These are phyloP conservation scores for Capsicum chinense DNA, from an alignment of 257 asterid species.

Conservation along the genomic window DNA sequence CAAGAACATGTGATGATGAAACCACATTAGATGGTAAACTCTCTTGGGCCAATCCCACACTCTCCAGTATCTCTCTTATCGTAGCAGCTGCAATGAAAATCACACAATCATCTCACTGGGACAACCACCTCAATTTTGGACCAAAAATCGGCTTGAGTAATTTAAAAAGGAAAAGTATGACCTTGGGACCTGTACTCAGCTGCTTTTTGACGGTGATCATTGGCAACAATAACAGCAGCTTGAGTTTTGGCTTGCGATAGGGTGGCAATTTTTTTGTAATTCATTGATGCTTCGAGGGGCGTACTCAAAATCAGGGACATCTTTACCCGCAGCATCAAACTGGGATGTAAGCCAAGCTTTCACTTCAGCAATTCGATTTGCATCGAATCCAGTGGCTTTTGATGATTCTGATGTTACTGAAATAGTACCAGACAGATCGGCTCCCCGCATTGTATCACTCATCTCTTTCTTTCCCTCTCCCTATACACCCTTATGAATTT, in stretches of 20 bases:
- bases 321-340: conserved; percentile 82
- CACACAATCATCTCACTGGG: conserved; percentile 1
- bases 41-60: conserved; percentile 94
- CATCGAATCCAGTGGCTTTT: conserved; percentile 70
- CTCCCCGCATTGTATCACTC: conserved; percentile 66
- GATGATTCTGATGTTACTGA: conserved; percentile 58
- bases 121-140: background rate
- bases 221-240: conserved; percentile 87
- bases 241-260: conserved; percentile 91
- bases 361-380: conserved; percentile 80
- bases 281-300: conserved; percentile 82
- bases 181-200: conserved; percentile 93
- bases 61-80: conserved; percentile 90
- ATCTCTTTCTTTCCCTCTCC: conserved; percentile 41
- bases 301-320: conserved; percentile 90
- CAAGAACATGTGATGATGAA: conserved; percentile 89
- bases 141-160: background rate
- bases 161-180: conserved; percentile 28
- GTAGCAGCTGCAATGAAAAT: conserved; percentile 70
- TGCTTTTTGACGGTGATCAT: conserved; percentile 90
- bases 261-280: conserved; percentile 72
- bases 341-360: conserved; percentile 87
- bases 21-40: conserved; percentile 87
- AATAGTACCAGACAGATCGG: conserved; percentile 50
- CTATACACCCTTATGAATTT: conserved; percentile 28